Evolutionary conservation across 2,329 filamentous ascomycete species (phyloP), one percentile per base, ranked within the genome.

Genomic region (Leptodontidium sp.): DNA sequence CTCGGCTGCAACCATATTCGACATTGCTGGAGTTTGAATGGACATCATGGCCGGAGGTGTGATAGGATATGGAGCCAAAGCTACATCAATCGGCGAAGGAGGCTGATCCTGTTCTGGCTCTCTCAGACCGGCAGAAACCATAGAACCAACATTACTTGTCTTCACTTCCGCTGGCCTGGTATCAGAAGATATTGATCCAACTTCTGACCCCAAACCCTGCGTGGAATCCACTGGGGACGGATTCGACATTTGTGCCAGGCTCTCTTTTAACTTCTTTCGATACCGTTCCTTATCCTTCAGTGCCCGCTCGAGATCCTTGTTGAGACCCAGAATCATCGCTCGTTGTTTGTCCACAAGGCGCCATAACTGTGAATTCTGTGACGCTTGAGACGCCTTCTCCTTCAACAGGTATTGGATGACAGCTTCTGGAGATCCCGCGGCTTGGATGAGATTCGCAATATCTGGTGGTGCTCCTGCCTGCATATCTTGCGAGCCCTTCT

Each of bases 271-370:
- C 80, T 96, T 97, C 80, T 91, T 94, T 75, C 93, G 90, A 78
- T 98, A 98, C 75, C 91, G 91, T 73, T 98, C 95, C 81, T 98
- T 98, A 74, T 98, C 96, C 78, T 97, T 97, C 72, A 97, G 81
- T 0, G 94, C 90, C 64, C 93, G 89, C 80, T 98, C 95, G 14
- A 99, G 84, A 78, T 99, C 96, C 79, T 96, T 97, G 78, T 98
- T 98, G 71, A 99, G 85, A 8, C 94, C 95, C 24, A 97, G 81
- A 65, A 99, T 94, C 90, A 99, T 94, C 17, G 93, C 90, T 71
- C 95, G 87, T 80, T 99, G 96, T 82, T 99, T 98, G 79, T 98
- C 95, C 61, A 99, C 94, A 58, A 99, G 83, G 62, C 94, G 91
- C 96, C 96, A 99, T 76, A 99, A 82, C 79, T 99, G 95, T 21